phyloP scores from a whole-genome alignment of 2,329 filamentous ascomycete genomes.

The Pseudocercospora vitis region DNA sequence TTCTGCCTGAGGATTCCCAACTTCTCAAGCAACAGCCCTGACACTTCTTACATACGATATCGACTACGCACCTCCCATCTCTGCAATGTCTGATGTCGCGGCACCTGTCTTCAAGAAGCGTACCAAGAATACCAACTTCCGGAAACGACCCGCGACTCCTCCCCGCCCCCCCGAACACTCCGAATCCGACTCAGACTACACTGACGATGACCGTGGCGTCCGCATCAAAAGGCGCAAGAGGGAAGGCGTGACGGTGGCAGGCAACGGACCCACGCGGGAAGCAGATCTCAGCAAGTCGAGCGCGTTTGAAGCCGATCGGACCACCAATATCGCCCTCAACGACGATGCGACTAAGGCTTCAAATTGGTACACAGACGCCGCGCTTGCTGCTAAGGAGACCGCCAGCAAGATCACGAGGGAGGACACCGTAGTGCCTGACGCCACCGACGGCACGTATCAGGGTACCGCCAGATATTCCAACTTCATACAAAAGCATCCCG shows the following conservation, averaged over 20 bases:
- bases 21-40: neutral
- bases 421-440: slow-evolving; percentile 53
- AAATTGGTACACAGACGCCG: slow-evolving; percentile 82
- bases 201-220: slow-evolving; percentile 74
- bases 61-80: neutral
- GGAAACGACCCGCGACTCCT: slow-evolving; percentile 78
- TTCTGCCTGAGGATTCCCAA: neutral
- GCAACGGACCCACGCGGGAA: slow-evolving; percentile 54
- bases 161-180: slow-evolving; percentile 64
- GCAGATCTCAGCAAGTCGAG: slow-evolving; percentile 38
- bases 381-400: slow-evolving; percentile 36
- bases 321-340: slow-evolving; percentile 61
- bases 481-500: slow-evolving; percentile 78
- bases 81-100: slow-evolving; percentile 37
- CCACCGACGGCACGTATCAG: slow-evolving; percentile 69
- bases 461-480: slow-evolving; percentile 69
- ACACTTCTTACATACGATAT: too few species aligned
- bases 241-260: slow-evolving; percentile 64
- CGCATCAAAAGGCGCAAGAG: slow-evolving; percentile 77
- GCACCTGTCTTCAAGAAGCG: slow-evolving; percentile 81
- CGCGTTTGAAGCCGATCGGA: slow-evolving; percentile 60
- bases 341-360: slow-evolving; percentile 88
- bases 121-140: slow-evolving; percentile 70
- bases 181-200: slow-evolving; percentile 63
- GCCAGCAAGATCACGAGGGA: slow-evolving; percentile 10